Evolutionary conservation across 1,139 yeast species (phyloP).

Genomic region (Geotrichum fermentans): DNA sequence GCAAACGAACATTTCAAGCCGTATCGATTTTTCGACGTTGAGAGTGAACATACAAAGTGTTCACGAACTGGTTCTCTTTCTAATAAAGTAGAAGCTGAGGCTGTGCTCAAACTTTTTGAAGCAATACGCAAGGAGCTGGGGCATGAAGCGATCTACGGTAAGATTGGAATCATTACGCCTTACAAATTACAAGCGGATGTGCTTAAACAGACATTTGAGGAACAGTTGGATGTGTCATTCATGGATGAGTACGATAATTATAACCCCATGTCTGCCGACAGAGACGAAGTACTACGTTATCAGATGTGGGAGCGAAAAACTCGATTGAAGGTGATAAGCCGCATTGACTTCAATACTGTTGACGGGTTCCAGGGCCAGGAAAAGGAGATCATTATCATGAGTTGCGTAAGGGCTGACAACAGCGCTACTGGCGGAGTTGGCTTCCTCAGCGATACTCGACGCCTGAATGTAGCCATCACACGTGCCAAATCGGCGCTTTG

Average conservation of each 20-base stretch:
- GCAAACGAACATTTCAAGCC: constrained; percentile 53
- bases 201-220: constrained; percentile 53
- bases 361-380: constrained; percentile 99
- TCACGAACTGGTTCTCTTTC: constrained; percentile 19
- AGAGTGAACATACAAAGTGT: constrained; percentile 54
- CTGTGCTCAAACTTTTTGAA: constrained; percentile 49
- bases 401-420: constrained; percentile 82
- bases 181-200: constrained; percentile 79
- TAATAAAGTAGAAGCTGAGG: constrained; percentile 17
- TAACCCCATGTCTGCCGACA: background rate
- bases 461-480: constrained; percentile 94
- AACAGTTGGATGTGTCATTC: constrained; percentile 43
- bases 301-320: too few species aligned
- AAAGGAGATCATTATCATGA: constrained; percentile 85
- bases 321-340: constrained; percentile 54
- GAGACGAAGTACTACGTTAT: too few species aligned
- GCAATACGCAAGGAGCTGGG: constrained; percentile 14
- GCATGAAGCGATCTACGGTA: constrained; percentile 54
- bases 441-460: constrained; percentile 78
- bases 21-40: constrained; percentile 71
- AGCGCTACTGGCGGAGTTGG: constrained; percentile 68
- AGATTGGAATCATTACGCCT: constrained; percentile 89
- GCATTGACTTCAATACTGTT: constrained; percentile 86
- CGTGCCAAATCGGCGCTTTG: constrained; percentile 90
- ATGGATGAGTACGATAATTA: background rate